Percentiles rank a stretch among this genome's conserved stretches.
phyloP scores from a whole-genome alignment of 371 early-diverging fungal species.

The Mucor plumbeus region DNA sequence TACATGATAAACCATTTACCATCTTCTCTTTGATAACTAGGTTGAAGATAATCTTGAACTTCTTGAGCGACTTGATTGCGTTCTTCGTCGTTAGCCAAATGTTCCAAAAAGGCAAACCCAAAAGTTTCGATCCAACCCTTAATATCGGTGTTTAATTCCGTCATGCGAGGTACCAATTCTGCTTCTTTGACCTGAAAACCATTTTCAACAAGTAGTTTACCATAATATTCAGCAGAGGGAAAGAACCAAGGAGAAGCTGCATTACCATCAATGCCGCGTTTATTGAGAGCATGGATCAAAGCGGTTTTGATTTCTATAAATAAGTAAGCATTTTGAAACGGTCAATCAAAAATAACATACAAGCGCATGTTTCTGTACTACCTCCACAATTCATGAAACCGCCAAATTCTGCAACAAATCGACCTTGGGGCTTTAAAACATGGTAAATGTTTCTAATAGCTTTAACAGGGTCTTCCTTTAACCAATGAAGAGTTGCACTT shows the following conservation, averaged over 20 bases:
- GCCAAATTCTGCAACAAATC: slow-evolving; percentile 71
- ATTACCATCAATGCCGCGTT: slow-evolving; percentile 60
- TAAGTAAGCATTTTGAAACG: background rate
- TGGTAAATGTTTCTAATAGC: slow-evolving; percentile 64
- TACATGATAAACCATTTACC: slow-evolving; percentile 68
- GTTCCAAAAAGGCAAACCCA: slow-evolving; percentile 58
- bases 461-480: slow-evolving; percentile 64
- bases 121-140: slow-evolving; percentile 76
- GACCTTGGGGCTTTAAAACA: slow-evolving; percentile 60
- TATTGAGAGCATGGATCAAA: slow-evolving; percentile 59
- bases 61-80: slow-evolving; percentile 46
- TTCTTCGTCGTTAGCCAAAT: slow-evolving; percentile 44
- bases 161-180: slow-evolving; percentile 60
- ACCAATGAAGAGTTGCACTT: slow-evolving; percentile 77
- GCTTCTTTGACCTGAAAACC: slow-evolving; percentile 58
- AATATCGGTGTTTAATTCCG: slow-evolving; percentile 59
- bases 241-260: slow-evolving; percentile 72
- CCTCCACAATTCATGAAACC: slow-evolving; percentile 59
- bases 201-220: slow-evolving; percentile 53
- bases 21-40: slow-evolving; percentile 54
- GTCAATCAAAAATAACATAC: background rate
- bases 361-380: background rate
- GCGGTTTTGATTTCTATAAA: slow-evolving; percentile 55
- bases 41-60: slow-evolving; percentile 55
- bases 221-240: slow-evolving; percentile 62